phyloP scores from a whole-genome alignment of 2,329 filamentous ascomycete species.

The Aspergillus thermomutatus region DNA sequence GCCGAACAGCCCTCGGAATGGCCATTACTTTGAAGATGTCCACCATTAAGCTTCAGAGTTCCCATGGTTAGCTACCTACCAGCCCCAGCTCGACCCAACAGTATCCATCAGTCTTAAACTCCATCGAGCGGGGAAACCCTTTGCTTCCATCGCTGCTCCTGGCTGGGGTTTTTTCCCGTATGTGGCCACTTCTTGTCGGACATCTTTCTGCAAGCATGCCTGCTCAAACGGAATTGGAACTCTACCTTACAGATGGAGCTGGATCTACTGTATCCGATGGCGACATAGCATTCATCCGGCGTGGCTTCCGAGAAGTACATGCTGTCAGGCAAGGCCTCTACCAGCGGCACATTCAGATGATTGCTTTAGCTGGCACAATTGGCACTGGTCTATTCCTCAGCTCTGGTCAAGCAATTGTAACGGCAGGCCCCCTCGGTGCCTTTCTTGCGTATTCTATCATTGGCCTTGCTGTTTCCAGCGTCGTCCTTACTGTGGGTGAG shows the following conservation, averaged over 20 bases:
- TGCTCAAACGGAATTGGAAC: not conserved
- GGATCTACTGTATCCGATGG: not conserved
- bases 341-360: conserved; percentile 37
- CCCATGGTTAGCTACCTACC: not conserved
- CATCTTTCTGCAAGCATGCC: not conserved
- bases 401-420: conserved; percentile 30
- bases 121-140: not conserved
- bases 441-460: conserved; percentile 38
- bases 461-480: conserved; percentile 32
- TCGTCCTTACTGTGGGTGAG: conserved; percentile 36
- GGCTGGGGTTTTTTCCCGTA: not conserved
- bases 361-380: conserved; percentile 37
- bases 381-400: conserved; percentile 38
- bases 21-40: too few species aligned
- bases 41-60: not conserved
- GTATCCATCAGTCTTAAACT: not conserved
- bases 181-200: not conserved
- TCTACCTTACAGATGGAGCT: not conserved
- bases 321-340: conserved; percentile 25
- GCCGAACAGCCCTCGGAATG: too few species aligned
- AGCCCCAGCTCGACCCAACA: not conserved
- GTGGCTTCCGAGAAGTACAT: conserved; percentile 9
- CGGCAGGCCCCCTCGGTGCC: conserved; percentile 30
- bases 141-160: not conserved
- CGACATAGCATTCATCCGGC: not conserved